Evolutionary conservation across 1,284 basidiomycete species (phyloP), one percentile per base, ranked within the genome.

Genomic region (Ustilago tritici): DNA sequence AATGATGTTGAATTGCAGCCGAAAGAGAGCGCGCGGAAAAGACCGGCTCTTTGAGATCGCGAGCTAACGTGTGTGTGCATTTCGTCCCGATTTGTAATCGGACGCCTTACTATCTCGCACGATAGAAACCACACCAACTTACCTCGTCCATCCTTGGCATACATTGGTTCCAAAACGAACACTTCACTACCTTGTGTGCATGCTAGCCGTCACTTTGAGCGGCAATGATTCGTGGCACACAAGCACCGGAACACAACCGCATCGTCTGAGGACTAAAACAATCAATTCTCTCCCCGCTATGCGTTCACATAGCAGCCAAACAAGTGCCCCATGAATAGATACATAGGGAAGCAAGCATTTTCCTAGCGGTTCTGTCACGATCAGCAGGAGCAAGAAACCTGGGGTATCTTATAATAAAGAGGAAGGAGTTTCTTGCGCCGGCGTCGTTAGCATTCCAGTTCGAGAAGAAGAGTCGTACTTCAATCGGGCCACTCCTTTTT

Each of bases 51-150:
- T 47, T 19, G 4, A 32, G 49, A 50, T 46, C 28, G 15, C 34
- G 17, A n/a, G 35, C 40, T 11, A 17, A 49, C n/a, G 46, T 19
- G 46, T 14, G n/a, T 28, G 17, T 17, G 4, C 43, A 23, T 50
- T 59, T 54, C 32, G 32, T 47, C 64, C 65, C 65, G 65, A 67
- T 73, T 73, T 64, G 65, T 67, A 64, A 73, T 73, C 70, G 32
- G 9, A 2, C 14, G 8, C 46, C 46, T 38, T n/a, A 43, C 50
- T 50, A 31, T 60, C 56, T 66, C 70, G 70, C 60, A 71, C 70
- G 70, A 47, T n/a, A 70, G 1, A 19, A 15, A 50, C 49, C 15
- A 11, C 38, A 40, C 38, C 11, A 40, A 28, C 23, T 28, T 28
- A 28, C 23, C 23, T 28, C 23, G 23, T 28, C 23, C 23, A 28